Evolutionary conservation across 768 basidiomycete species (phyloP), one percentile per base, ranked within the genome.

Genomic region (Kwoniella botswanensis): DNA sequence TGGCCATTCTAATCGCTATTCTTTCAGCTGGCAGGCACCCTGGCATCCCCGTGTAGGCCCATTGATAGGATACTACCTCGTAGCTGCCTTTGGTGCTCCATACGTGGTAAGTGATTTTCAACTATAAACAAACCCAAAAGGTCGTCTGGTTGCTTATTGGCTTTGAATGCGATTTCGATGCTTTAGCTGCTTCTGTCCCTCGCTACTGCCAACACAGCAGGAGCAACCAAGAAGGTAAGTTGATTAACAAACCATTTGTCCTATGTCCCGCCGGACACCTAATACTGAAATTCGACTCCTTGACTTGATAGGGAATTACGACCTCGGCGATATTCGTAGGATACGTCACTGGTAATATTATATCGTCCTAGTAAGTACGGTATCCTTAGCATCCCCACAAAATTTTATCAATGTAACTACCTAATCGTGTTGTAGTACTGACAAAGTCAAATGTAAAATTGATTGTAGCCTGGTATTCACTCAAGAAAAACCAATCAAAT

Each of bases 1-100:
- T 35, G 6, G 35, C 35, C 35, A 35, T 35, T 6, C 7, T 35
- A 1, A 7, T 35, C 1, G 35, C 35, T 35, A 10, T 18, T 65
- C 26, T 21, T 29, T 21, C 55, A 65, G 64, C 52, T 83, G 82
- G 81, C 68, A 71, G 18, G 81, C 78, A 4, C 73, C 76, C 21
- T 84, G 83, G 85, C 42, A 50, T 4, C 77, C 81, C 46, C 70
- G 74, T 0, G 83, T 79, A 1, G 72, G 80, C 6, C 83, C 84
- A 0, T 60, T 84, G 24, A 82, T 83, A 26, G 83, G 82, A 3
- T 84, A 80, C 67, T 84, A 82, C 67, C 74, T 78, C 75, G 59
- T 76, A 72, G 66, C 80, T 13, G 64, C 64, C n/a, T 65, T 65
- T 44, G 64, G 64, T n/a, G 64, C 64, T 18, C 64, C 64, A 17